These are phyloP conservation scores for Dendrobium huoshanense DNA, from an alignment of 106 monocot species.

Conservation along the genomic window DNA sequence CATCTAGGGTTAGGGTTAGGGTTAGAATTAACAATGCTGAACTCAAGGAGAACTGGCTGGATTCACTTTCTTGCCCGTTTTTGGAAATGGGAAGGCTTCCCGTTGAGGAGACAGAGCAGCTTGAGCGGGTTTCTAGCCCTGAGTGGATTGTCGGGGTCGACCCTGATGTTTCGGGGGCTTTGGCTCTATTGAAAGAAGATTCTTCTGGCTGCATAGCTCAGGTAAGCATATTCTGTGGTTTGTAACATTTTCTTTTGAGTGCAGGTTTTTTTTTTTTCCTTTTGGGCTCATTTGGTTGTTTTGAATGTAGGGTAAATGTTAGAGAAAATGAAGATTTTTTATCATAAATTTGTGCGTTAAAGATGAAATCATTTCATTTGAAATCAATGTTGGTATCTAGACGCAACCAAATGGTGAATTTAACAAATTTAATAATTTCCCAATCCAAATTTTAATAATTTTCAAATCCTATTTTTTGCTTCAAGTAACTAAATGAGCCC, in stretches of 20 bases:
- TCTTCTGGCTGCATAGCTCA: conserved; percentile 32
- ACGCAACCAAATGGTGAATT: too few species aligned
- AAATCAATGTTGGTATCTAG: too few species aligned
- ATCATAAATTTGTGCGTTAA: neutral
- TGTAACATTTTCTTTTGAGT: neutral
- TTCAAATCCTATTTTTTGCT: too few species aligned
- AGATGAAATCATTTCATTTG: neutral
- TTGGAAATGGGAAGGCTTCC: neutral
- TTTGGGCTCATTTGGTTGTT: neutral
- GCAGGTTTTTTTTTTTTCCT: neutral
- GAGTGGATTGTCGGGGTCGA: conserved; percentile 67
- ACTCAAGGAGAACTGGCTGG: conserved; percentile 57
- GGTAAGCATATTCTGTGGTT: conserved; percentile 9
- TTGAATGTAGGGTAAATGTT: neutral
- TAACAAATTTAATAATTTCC: too few species aligned
- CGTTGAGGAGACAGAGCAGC: conserved; percentile 7
- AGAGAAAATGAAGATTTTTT: neutral
- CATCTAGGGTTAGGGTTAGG: conserved; percentile 12
- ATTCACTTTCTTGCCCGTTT: conserved; percentile 52
- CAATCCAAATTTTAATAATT: too few species aligned
- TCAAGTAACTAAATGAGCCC: too few species aligned
- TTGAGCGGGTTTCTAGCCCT: neutral
- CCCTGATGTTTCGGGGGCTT: conserved; percentile 63
- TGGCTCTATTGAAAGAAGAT: conserved; percentile 52
- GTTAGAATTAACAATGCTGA: conserved; percentile 12